These are phyloP conservation scores for Quercus wislizeni DNA, from an alignment of 306 rosid genomes.

Conservation along the genomic window DNA sequence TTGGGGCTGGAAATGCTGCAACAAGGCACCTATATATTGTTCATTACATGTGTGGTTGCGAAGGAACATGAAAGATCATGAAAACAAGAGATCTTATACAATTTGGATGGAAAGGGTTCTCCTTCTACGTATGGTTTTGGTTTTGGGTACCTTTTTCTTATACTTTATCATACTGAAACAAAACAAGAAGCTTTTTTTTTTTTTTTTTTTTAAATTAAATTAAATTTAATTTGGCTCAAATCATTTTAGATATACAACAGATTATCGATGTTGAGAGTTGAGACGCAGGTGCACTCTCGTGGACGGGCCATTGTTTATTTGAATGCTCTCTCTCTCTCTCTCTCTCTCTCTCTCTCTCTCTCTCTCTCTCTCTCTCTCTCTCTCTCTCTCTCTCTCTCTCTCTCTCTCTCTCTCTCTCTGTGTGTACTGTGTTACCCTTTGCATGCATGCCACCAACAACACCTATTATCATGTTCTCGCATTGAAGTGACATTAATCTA, in stretches of 20 bases:
- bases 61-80: not conserved
- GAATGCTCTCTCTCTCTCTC: not conserved
- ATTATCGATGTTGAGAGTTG: not conserved
- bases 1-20: not conserved
- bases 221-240: not conserved
- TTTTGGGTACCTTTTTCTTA: not conserved
- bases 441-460: constrained; percentile 34
- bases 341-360: not conserved
- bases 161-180: not conserved
- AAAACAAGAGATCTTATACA: not conserved
- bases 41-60: too few relatives aligned
- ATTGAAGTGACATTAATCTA: constrained; percentile 20
- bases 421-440: constrained; percentile 10
- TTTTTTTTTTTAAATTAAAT: too few relatives aligned
- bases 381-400: not conserved
- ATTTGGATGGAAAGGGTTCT: not conserved
- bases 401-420: not conserved
- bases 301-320: constrained; percentile 2
- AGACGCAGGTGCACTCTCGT: not conserved
- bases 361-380: not conserved
- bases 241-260: not conserved
- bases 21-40: not conserved
- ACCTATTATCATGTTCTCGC: constrained; percentile 25
- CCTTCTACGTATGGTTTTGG: not conserved
- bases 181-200: not conserved